These are phyloP conservation scores for Tricholoma terreum DNA, from an alignment of 768 basidiomycete genomes.

Conservation along the genomic window DNA sequence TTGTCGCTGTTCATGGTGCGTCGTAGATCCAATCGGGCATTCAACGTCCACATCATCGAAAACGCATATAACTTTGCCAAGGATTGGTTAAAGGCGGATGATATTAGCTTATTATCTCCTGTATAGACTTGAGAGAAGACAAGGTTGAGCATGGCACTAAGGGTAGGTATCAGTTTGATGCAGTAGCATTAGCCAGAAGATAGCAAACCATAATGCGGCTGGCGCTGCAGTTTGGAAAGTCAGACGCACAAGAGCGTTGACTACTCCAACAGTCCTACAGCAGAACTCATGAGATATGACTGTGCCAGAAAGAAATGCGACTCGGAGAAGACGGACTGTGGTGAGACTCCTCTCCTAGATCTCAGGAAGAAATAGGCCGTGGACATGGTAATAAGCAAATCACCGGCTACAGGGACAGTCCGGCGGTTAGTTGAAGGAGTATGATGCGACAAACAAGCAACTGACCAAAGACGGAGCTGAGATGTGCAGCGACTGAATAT, in stretches of 20 bases:
- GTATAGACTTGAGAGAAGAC: conserved; percentile 30
- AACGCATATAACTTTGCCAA: conserved; percentile 33
- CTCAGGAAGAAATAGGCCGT: conserved; percentile 28
- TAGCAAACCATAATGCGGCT: conserved; percentile 29
- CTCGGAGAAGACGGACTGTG: conserved; percentile 22
- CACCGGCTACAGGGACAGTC: conserved; percentile 21
- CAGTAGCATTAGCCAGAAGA: not conserved
- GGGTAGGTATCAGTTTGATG: not conserved
- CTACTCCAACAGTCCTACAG: conserved; percentile 23
- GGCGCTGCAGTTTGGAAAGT: conserved; percentile 31
- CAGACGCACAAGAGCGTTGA: conserved; percentile 28
- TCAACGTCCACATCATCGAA: conserved; percentile 38
- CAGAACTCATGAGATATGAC: not conserved
- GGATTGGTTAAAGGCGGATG: conserved; percentile 26
- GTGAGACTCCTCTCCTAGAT: conserved; percentile 24
- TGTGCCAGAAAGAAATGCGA: not conserved
- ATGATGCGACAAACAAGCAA: too few species aligned
- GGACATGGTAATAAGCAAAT: conserved; percentile 21
- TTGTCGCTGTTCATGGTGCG: not conserved
- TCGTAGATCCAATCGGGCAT: conserved; percentile 25
- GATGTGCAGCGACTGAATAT: conserved; percentile 24
- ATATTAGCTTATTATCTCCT: conserved; percentile 19
- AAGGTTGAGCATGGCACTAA: conserved; percentile 33
- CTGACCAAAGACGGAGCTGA: conserved; percentile 26
- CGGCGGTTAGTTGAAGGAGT: too few species aligned